Evolutionary conservation across 1,139 yeast genomes (phyloP), one percentile per base, ranked within the genome.

Genomic region (Pichia sp.): DNA sequence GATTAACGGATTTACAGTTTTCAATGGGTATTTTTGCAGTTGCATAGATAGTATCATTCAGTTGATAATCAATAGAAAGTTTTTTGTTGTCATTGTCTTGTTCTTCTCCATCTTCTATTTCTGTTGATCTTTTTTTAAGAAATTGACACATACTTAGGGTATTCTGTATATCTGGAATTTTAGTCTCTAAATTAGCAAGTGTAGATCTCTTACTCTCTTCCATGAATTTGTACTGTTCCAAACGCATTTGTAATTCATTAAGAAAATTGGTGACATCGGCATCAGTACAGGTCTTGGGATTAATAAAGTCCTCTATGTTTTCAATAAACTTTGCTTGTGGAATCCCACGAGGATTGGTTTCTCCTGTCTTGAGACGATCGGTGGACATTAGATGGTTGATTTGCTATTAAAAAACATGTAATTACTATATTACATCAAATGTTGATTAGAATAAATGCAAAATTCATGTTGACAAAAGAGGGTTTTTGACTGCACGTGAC

Each of bases 251-350:
- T 49, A 66, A 52, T 49, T 67, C 70, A 41, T 61, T 62, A 25
- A 67, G 47, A 44, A 67, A 59, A 36, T 59, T 57, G 18, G 62
- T 58, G 16, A 67, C 63, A 52, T 66, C 68, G 22, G 65, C 68
- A 42, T 67, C 68, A 11, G 68, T 62, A 42, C 67, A 60, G 18
- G 64, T 90, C 91, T 71, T 89, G 89, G 70, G 89, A 84, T 66
- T 85, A 73, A 90, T 79, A 60, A 83, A 80, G 53, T 81, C 84
- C 55, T 83, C 95, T 22, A 93, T 95, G 56, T 82, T 81, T 57
- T 87, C 96, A 55, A 95, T 84, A 67, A 95, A 93, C 30, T 96
- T 96, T 1, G 99, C 99, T 64, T 87, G 87, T 13, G 99, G 99
- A 53, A 93, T 93, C 1, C 99, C 99, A 58, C 98, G 77, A 27